These are phyloP conservation scores for Xerocomus nothofagi DNA, from an alignment of 1,284 basidiomycete genomes.

Conservation along the genomic window DNA sequence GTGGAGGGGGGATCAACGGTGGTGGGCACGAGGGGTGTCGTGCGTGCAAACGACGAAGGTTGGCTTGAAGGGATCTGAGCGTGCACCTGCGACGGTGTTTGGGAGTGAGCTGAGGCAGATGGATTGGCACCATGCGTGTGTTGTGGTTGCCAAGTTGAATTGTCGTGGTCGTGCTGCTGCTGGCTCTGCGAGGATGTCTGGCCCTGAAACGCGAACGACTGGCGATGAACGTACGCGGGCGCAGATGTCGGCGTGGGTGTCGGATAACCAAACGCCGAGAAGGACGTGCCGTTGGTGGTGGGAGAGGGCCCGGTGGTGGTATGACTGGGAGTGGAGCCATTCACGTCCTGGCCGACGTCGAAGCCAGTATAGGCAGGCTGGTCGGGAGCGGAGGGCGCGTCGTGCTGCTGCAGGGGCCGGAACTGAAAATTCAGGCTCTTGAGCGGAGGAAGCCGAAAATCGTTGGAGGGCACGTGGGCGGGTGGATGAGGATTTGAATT, in stretches of 20 bases:
- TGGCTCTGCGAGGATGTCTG: conserved; percentile 33
- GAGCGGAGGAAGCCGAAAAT: conserved; percentile 62
- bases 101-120: conserved; percentile 20
- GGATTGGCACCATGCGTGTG: conserved; percentile 22
- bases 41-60: conserved; percentile 25
- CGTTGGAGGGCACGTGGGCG: conserved; percentile 40
- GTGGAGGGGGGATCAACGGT: conserved; percentile 34
- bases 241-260: conserved; percentile 28
- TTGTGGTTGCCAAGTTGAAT: conserved; percentile 29
- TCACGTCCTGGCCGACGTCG: conserved; percentile 27
- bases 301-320: conserved; percentile 11
- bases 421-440: conserved; percentile 63
- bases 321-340: neutral
- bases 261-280: conserved; percentile 28
- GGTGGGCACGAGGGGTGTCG: conserved; percentile 38
- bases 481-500: conserved; percentile 36
- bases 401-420: conserved; percentile 35
- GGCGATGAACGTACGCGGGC: conserved; percentile 32
- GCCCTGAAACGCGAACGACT: conserved; percentile 24
- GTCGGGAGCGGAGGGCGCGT: conserved; percentile 19
- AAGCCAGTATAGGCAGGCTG: conserved; percentile 18
- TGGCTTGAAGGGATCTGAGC: conserved; percentile 22
- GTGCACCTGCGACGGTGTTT: conserved; percentile 25
- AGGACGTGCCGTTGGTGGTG: conserved; percentile 23
- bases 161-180: conserved; percentile 36